These are phyloP conservation scores for Trametopsis cervina DNA, from an alignment of 768 basidiomycete genomes.

Conservation along the genomic window DNA sequence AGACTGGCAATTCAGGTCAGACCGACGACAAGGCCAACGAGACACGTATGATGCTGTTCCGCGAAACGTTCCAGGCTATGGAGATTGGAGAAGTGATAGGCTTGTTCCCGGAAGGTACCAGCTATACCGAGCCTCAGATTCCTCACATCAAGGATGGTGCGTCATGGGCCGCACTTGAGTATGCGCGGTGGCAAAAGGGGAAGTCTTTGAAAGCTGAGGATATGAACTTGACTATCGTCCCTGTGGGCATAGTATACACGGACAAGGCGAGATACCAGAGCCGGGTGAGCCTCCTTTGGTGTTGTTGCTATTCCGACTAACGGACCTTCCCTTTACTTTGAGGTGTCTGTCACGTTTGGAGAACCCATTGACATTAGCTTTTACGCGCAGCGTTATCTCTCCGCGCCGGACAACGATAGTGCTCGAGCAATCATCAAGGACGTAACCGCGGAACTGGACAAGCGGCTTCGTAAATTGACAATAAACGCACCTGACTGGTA, in stretches of 20 bases:
- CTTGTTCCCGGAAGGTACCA: slow-evolving; percentile 90
- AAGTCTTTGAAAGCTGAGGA: slow-evolving; percentile 32
- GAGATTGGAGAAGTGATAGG: slow-evolving; percentile 75
- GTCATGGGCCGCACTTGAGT: slow-evolving; percentile 91
- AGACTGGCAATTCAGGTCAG: background rate
- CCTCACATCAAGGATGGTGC: slow-evolving; percentile 91
- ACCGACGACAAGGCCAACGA: slow-evolving; percentile 37
- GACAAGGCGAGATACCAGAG: slow-evolving; percentile 94
- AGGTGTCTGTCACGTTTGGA: slow-evolving; percentile 61
- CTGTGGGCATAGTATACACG: slow-evolving; percentile 87
- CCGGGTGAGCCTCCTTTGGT: slow-evolving; percentile 55
- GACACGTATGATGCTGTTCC: slow-evolving; percentile 81
- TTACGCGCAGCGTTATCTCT: slow-evolving; percentile 70
- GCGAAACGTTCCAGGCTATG: slow-evolving; percentile 83
- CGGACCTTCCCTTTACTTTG: too few species aligned
- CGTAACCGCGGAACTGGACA: slow-evolving; percentile 70
- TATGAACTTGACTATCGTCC: slow-evolving; percentile 47
- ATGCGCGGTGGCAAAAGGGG: slow-evolving; percentile 67
- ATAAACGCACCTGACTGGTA: slow-evolving; percentile 95
- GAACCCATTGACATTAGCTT: slow-evolving; percentile 67
- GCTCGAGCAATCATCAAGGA: slow-evolving; percentile 75
- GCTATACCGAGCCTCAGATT: slow-evolving; percentile 88
- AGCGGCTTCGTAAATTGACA: slow-evolving; percentile 61
- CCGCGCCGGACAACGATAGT: slow-evolving; percentile 46
- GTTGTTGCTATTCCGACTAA: background rate